Evolutionary conservation across 1,139 yeast genomes (phyloP).

Genomic region (Zhuliangozyma blackwelliae): DNA sequence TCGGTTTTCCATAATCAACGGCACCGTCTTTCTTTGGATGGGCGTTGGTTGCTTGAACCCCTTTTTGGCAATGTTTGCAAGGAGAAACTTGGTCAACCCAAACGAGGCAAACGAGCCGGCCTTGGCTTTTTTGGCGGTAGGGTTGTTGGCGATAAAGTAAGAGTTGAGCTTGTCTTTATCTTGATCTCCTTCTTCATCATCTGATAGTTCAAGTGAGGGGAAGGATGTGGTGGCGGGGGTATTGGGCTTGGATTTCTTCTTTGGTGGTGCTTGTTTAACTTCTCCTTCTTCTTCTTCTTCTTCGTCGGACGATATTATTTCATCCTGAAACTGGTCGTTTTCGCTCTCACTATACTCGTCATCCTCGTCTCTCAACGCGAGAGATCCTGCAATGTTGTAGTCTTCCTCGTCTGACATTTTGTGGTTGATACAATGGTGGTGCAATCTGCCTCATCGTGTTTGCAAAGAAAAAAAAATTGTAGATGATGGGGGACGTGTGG

Average conservation of each 20-base stretch:
- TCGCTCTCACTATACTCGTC: constrained; percentile 35
- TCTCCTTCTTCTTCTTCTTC: constrained; percentile 23
- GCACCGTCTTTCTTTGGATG: constrained; percentile 92
- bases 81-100: constrained; percentile 72
- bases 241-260: constrained; percentile 17
- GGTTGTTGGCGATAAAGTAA: constrained; percentile 38
- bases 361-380: constrained; percentile 44
- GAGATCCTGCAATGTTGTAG: constrained; percentile 62
- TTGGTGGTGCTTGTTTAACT: constrained; percentile 14
- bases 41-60: constrained; percentile 98
- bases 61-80: constrained; percentile 70
- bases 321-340: constrained; percentile 51
- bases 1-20: constrained; percentile 77
- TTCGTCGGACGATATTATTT: constrained; percentile 48
- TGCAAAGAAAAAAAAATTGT: neutral
- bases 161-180: constrained; percentile 30
- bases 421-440: neutral
- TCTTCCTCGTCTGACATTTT: constrained; percentile 57
- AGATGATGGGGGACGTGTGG: no score
- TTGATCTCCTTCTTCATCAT: constrained; percentile 48
- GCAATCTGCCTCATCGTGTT: no score
- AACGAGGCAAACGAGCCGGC: constrained; percentile 85
- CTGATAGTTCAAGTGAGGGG: constrained; percentile 68
- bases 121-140: constrained; percentile 59
- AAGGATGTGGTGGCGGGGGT: constrained; percentile 28